Evolutionary conservation across 306 rosid species (phyloP).

Genomic region (Cucurbita moschata): DNA sequence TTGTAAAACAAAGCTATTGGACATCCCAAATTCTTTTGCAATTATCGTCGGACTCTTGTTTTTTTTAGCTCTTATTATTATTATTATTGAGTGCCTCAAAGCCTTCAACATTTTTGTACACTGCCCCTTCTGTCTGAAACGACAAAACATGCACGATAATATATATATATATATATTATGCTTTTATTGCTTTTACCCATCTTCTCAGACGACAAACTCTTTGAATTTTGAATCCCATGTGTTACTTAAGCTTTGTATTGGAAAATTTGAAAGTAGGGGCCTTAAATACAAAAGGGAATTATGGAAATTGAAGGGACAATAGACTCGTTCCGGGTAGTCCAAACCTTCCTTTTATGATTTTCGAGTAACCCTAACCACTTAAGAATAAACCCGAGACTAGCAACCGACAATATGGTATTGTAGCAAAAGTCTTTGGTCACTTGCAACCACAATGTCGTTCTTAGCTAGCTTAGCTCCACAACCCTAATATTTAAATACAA

Average conservation of each 20-base stretch:
- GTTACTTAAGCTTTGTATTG: not conserved
- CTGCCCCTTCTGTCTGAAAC: not conserved
- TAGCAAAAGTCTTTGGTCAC: no score
- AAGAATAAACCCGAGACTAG: no score
- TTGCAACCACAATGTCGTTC: no score
- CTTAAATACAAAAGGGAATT: no score
- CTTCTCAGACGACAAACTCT: not conserved
- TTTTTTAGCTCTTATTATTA: not conserved
- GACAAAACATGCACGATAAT: not conserved
- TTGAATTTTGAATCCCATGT: not conserved
- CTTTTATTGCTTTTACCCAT: not conserved
- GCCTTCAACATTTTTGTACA: not conserved
- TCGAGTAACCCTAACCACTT: no score
- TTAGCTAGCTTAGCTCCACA: no score
- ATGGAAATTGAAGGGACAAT: no score
- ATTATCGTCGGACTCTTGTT: not conserved
- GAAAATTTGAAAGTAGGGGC: not conserved
- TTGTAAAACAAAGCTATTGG: not conserved
- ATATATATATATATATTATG: not conserved
- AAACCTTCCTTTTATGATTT: no score
- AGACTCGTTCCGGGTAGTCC: no score
- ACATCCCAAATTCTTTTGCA: not conserved
- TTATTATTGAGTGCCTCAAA: not conserved
- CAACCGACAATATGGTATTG: no score
- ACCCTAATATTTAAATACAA: no score